These are phyloP conservation scores for Massarina eburnea DNA, from an alignment of 2,329 filamentous ascomycete species.

Conservation along the genomic window DNA sequence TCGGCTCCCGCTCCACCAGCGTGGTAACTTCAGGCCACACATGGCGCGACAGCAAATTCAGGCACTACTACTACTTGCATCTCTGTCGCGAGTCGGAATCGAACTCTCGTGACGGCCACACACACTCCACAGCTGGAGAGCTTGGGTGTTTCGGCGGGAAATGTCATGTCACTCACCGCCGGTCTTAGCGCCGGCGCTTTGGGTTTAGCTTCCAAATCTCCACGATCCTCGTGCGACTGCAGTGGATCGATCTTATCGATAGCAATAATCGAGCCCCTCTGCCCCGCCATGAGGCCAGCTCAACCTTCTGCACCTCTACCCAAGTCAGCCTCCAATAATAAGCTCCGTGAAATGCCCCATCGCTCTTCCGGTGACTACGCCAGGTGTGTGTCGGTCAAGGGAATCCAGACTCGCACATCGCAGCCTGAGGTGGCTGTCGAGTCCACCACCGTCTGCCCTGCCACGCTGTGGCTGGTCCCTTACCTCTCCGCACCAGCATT, in stretches of 20 bases:
- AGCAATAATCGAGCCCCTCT: constrained; percentile 4
- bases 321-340: constrained; percentile 9
- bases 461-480: constrained; percentile 6
- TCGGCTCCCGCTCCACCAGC: constrained; percentile 2
- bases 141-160: constrained; percentile 1
- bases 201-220: constrained; percentile 7
- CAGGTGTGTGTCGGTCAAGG: constrained; percentile 10
- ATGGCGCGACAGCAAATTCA: constrained; percentile 6
- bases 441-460: constrained; percentile 3
- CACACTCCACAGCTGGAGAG: constrained; percentile 2
- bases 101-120: neutral
- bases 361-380: constrained; percentile 2
- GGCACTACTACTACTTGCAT: no score
- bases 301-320: constrained; percentile 12
- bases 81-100: constrained; percentile 2
- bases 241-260: constrained; percentile 17
- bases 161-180: constrained; percentile 11
- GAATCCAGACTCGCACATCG: constrained; percentile 23
- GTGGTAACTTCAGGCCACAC: neutral
- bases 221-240: constrained; percentile 7
- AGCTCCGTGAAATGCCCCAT: constrained; percentile 3
- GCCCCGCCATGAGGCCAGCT: constrained; percentile 5
- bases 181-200: constrained; percentile 10
- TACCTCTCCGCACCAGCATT: constrained; percentile 10
- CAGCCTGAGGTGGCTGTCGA: constrained; percentile 11